These are phyloP conservation scores for Dactylis glomerata DNA, from an alignment of 176 grass and related monocot species.

Conservation along the genomic window DNA sequence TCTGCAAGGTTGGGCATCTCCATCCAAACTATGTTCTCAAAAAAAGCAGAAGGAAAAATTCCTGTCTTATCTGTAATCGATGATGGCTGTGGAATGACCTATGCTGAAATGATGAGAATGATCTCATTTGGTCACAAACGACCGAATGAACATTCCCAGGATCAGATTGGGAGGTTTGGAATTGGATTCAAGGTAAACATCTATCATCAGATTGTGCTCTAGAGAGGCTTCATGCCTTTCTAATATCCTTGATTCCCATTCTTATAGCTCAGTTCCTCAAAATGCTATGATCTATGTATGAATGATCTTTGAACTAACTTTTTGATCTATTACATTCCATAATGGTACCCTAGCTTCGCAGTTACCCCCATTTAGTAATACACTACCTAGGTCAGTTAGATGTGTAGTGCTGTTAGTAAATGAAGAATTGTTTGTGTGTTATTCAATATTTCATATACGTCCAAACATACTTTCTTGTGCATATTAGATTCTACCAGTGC, in stretches of 20 bases:
- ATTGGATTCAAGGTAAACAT: slow-evolving; percentile 84
- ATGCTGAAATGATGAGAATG: slow-evolving; percentile 73
- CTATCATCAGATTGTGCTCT: not conserved
- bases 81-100: slow-evolving; percentile 78
- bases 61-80: slow-evolving; percentile 80
- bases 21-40: slow-evolving; percentile 59
- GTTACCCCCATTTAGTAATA: not conserved
- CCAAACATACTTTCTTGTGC: not conserved
- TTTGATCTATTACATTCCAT: not conserved
- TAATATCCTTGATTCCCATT: not conserved
- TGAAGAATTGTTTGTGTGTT: not conserved
- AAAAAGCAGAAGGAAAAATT: slow-evolving; percentile 61
- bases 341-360: not conserved
- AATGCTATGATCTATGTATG: not conserved
- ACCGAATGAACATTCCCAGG: slow-evolving; percentile 30
- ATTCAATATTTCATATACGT: not conserved
- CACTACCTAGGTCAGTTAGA: not conserved
- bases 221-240: not conserved
- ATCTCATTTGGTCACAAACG: slow-evolving; percentile 86
- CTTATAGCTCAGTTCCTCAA: slow-evolving; percentile 2
- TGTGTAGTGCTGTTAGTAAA: not conserved
- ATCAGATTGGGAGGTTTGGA: slow-evolving; percentile 79
- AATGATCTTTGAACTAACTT: not conserved
- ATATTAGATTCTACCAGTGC: not conserved
- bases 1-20: slow-evolving; percentile 68